Percentiles rank a stretch among this genome's conserved stretches.
These are phyloP conservation scores for Mortierella antarctica DNA, from an alignment of 192 early-diverging fungal genomes.

Conservation along the genomic window DNA sequence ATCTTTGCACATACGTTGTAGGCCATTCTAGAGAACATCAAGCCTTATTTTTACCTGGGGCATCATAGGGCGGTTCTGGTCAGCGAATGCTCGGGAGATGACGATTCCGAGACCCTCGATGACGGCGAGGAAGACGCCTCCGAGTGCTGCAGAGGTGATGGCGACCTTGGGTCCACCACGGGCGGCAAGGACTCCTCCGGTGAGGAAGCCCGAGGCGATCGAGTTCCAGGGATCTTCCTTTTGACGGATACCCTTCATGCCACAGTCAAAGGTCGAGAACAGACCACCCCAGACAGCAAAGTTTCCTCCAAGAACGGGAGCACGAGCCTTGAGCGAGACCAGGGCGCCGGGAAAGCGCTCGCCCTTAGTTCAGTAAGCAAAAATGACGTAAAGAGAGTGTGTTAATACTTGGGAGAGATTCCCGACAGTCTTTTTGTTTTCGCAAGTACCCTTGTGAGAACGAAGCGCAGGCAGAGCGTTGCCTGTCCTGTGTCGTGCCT, in stretches of 20 bases:
- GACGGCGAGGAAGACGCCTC: conserved; percentile 91
- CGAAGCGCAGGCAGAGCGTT: not conserved
- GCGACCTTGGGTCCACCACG: conserved; percentile 75
- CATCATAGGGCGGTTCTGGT: conserved; percentile 46
- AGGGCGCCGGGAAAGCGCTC: conserved; percentile 92
- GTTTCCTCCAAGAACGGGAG: conserved; percentile 96
- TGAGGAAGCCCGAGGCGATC: conserved; percentile 92
- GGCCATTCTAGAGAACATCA: not conserved
- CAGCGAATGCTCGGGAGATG: conserved; percentile 28
- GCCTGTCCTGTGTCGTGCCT: not conserved
- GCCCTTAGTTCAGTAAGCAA: conserved; percentile 55
- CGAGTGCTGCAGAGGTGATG: conserved; percentile 84
- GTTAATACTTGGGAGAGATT: not conserved
- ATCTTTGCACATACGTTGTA: no score
- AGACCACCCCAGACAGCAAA: conserved; percentile 99
- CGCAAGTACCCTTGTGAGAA: not conserved
- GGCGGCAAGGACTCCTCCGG: conserved; percentile 94
- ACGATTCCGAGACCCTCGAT: conserved; percentile 94
- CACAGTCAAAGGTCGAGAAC: conserved; percentile 98
- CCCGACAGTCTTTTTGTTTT: no score
- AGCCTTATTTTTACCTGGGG: conserved; percentile 48
- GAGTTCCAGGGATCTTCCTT: conserved; percentile 99
- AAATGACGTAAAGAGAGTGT: not conserved
- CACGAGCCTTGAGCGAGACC: conserved; percentile 90
- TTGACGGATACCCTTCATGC: conserved; percentile 90